Conservation (phyloP, 306 rosid genomes). For the Cucurbita ficifolia region DNA sequence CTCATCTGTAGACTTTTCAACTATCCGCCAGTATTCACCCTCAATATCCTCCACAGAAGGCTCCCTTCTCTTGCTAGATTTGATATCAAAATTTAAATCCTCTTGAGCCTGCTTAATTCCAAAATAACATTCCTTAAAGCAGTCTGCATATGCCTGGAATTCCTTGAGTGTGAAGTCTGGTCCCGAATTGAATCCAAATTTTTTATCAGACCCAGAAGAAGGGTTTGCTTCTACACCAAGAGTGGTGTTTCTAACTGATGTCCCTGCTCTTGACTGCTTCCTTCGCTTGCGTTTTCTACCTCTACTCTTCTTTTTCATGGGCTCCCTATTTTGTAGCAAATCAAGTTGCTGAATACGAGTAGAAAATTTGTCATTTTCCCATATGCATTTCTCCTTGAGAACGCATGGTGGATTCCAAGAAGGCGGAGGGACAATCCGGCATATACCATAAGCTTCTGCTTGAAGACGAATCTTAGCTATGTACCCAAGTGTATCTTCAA, state of each 20-base stretch:
- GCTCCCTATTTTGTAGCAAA: slow-evolving; percentile 91
- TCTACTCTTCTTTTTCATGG: slow-evolving; percentile 75
- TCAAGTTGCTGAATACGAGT: slow-evolving; percentile 84
- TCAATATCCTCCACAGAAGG: slow-evolving; percentile 73
- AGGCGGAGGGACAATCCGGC: slow-evolving; percentile 91
- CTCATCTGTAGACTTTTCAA: slow-evolving; percentile 76
- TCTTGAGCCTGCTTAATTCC: slow-evolving; percentile 27
- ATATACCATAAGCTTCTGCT: slow-evolving; percentile 82
- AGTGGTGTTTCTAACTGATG: slow-evolving; percentile 29
- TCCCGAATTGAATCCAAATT: slow-evolving; percentile 81
- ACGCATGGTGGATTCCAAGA: slow-evolving; percentile 82
- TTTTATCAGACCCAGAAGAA: slow-evolving; percentile 48
- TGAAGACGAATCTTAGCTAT: slow-evolving; percentile 62
- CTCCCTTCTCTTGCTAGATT: slow-evolving; percentile 20
- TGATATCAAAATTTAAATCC: slow-evolving; percentile 15
- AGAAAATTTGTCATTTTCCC: slow-evolving; percentile 70
- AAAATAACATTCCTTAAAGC: slow-evolving; percentile 66
- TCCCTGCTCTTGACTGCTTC: slow-evolving; percentile 41
- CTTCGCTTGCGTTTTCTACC: slow-evolving; percentile 68
- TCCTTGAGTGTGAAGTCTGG: slow-evolving; percentile 50
- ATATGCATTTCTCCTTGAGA: slow-evolving; percentile 60
- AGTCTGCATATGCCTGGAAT: slow-evolving; percentile 45
- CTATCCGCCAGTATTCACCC: slow-evolving; percentile 97
- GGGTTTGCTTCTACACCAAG: slow-evolving; percentile 35
- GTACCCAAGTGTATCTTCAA: slow-evolving; percentile 70